Evolutionary conservation across 345 rosid species (phyloP).

Genomic region (Excoecaria agallocha): DNA sequence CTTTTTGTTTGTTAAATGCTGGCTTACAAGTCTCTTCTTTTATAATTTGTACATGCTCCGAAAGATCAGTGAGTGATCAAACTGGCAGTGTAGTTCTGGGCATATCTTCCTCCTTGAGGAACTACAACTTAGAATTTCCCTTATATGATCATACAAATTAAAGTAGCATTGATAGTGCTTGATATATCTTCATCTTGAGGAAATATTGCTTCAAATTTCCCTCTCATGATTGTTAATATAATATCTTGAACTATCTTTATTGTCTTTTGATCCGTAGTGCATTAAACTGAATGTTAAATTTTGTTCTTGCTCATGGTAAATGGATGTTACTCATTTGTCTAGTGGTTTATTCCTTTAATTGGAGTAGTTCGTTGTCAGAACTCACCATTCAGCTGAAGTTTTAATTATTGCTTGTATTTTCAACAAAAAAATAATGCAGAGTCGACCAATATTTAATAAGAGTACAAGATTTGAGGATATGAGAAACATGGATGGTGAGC

Average conservation of each 20-base stretch:
- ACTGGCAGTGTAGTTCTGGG: background rate
- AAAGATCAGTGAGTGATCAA: too few relatives aligned
- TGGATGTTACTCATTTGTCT: background rate
- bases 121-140: background rate
- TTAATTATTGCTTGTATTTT: constrained; percentile 10
- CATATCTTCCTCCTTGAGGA: background rate
- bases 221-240: background rate
- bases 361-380: background rate
- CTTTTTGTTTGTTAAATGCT: background rate
- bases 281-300: background rate
- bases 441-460: constrained; percentile 96
- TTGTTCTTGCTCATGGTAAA: background rate
- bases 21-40: background rate
- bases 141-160: background rate
- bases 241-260: background rate
- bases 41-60: background rate
- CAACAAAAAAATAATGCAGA: constrained; percentile 48
- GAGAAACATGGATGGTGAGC: constrained; percentile 75
- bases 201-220: background rate
- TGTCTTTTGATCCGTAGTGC: too few relatives aligned
- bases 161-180: background rate
- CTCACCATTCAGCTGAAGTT: background rate
- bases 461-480: constrained; percentile 97
- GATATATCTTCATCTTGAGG: background rate
- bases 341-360: background rate